Evolutionary conservation across 1,284 basidiomycete species (phyloP), one percentile per base, ranked within the genome.

Genomic region (Melampsora larici-populina): DNA sequence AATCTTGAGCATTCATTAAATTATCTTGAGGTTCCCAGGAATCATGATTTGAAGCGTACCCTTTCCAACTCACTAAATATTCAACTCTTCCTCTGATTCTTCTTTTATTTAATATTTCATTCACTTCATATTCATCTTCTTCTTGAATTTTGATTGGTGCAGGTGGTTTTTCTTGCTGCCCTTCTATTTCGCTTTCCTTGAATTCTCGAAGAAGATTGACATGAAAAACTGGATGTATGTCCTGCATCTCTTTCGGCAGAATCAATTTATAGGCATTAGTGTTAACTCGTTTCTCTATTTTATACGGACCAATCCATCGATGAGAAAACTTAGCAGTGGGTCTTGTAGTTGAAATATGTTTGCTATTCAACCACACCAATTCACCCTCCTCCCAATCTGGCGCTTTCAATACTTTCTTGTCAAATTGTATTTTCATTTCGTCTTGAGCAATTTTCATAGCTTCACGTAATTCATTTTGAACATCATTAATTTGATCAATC

Each of bases 251-350:
- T 49, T 11, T 11, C 13, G 48, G 11, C 11, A 49, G 48, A 21
- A 49, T 49, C 11, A 49, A 21, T 49, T 49, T 49, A 21, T 49
- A 49, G 21, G 48, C 48, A 49, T 49, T 49, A 11, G 48, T 49
- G 13, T 11, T 11, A 11, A 49, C 11, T 21, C 48, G 11, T 83
- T 85, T n/a, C n/a, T n/a, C n/a, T n/a, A n/a, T n/a, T n/a, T n/a
- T n/a, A n/a, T n/a, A n/a, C n/a, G n/a, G n/a, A n/a, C n/a, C n/a
- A n/a, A n/a, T n/a, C n/a, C n/a, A n/a, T n/a, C n/a, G n/a, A n/a
- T n/a, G n/a, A n/a, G n/a, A n/a, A n/a, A n/a, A n/a, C n/a, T n/a
- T n/a, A n/a, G n/a, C n/a, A n/a, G n/a, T n/a, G n/a, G 71, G 85
- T 85, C 43, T n/a, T n/a, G n/a, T n/a, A n/a, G n/a, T n/a, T n/a